A percentile compares a stretch with the other conserved stretches of the same genome.
phyloP scores from a whole-genome alignment of 306 rosid species.

The Cicer pinnatifidum region DNA sequence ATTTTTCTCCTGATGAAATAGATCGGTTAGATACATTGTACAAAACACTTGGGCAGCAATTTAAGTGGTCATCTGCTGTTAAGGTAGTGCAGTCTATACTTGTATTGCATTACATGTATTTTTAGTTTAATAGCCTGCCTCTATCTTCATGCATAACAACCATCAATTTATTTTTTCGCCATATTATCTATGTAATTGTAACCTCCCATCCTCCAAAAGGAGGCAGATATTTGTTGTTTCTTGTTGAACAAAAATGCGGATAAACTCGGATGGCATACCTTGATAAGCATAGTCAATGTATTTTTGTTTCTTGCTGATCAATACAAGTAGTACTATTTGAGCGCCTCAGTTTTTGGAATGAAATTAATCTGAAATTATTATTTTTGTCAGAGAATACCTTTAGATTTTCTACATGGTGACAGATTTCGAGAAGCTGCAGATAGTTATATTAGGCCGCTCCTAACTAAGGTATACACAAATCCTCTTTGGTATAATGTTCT shows the following conservation, averaged over 20 bases:
- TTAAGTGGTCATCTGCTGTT: slow-evolving; percentile 91
- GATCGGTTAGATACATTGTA: slow-evolving; percentile 71
- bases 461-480: slow-evolving; percentile 66
- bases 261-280: not conserved
- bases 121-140: slow-evolving; percentile 29
- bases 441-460: slow-evolving; percentile 81
- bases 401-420: slow-evolving; percentile 89
- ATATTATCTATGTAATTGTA: slow-evolving; percentile 19
- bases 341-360: not conserved
- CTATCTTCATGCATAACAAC: slow-evolving; percentile 19
- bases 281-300: slow-evolving; percentile 1
- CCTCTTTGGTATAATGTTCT: slow-evolving; percentile 20
- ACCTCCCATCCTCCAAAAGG: not conserved
- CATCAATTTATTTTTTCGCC: slow-evolving; percentile 13
- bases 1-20: slow-evolving; percentile 72
- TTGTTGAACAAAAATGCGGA: slow-evolving; percentile 1
- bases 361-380: slow-evolving; percentile 25
- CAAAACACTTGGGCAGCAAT: slow-evolving; percentile 77
- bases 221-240: slow-evolving; percentile 5
- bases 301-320: slow-evolving; percentile 18
- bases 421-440: slow-evolving; percentile 86
- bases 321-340: not conserved
- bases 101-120: slow-evolving; percentile 8
- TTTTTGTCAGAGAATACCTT: slow-evolving; percentile 83
- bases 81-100: slow-evolving; percentile 59